These are phyloP conservation scores for Aspergillus luchuensis DNA, from an alignment of 2,329 filamentous ascomycete genomes.

Conservation along the genomic window DNA sequence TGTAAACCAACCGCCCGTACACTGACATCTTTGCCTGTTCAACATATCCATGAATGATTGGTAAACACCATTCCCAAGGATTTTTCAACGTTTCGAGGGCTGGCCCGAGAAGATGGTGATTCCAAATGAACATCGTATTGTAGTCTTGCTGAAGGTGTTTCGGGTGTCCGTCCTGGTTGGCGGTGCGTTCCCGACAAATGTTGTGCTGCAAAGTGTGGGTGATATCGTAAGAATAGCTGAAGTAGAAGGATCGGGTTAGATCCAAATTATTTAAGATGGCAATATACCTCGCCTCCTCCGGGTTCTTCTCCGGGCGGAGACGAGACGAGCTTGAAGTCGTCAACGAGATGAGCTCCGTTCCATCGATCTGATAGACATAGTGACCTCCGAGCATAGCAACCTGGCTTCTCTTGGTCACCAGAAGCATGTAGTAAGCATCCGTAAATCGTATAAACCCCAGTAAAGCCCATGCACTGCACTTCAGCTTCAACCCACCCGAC, in stretches of 20 bases:
- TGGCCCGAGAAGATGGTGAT: slow-evolving; percentile 81
- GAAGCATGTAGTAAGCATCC: slow-evolving; percentile 92
- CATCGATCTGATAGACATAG: slow-evolving; percentile 93
- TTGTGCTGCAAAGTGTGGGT: slow-evolving; percentile 91
- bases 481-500: slow-evolving; percentile 84
- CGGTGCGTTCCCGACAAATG: slow-evolving; percentile 75
- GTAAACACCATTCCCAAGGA: slow-evolving; percentile 92
- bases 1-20: slow-evolving; percentile 85
- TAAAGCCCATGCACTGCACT: slow-evolving; percentile 89
- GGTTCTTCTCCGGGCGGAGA: slow-evolving; percentile 77
- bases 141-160: slow-evolving; percentile 73
- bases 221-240: slow-evolving; percentile 97
- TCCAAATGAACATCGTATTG: slow-evolving; percentile 99
- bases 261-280: slow-evolving; percentile 89
- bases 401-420: slow-evolving; percentile 94
- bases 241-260: slow-evolving; percentile 89
- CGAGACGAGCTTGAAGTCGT: slow-evolving; percentile 69
- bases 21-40: slow-evolving; percentile 84
- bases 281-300: slow-evolving; percentile 87
- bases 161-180: slow-evolving; percentile 65
- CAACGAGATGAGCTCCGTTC: slow-evolving; percentile 85
- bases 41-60: slow-evolving; percentile 94
- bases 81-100: slow-evolving; percentile 70
- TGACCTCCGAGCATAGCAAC: slow-evolving; percentile 96
- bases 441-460: slow-evolving; percentile 96